Evolutionary conservation across 257 asterid genomes (phyloP).

Genomic region (Solanum paucissectum): DNA sequence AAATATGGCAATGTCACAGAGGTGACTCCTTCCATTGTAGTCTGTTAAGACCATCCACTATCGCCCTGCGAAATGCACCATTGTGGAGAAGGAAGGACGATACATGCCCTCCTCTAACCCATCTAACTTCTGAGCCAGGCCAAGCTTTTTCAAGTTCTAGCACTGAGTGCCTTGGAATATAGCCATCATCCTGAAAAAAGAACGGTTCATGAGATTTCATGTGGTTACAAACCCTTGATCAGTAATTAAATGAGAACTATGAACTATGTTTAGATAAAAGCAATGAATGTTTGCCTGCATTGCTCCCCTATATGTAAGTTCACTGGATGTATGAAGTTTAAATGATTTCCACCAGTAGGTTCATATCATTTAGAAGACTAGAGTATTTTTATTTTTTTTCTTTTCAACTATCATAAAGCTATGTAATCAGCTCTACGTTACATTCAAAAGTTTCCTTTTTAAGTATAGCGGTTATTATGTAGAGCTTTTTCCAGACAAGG

Average conservation of each 20-base stretch:
- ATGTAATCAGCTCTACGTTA: not conserved
- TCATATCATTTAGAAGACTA: not conserved
- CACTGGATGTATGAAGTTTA: not conserved
- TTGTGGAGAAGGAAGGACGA: constrained; percentile 83
- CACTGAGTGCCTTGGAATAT: constrained; percentile 82
- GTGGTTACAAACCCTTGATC: not conserved
- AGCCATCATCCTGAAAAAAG: constrained; percentile 73
- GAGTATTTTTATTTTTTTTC: not conserved
- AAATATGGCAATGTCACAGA: constrained; percentile 17
- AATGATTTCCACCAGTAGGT: not conserved
- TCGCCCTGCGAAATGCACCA: constrained; percentile 73
- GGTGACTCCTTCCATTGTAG: constrained; percentile 64
- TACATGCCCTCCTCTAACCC: constrained; percentile 93
- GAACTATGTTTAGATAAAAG: not conserved
- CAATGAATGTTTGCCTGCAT: not conserved
- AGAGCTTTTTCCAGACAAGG: not conserved
- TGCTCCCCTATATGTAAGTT: not conserved
- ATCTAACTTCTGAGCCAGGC: constrained; percentile 98
- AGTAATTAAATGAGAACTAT: not conserved
- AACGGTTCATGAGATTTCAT: not conserved
- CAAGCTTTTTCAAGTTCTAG: constrained; percentile 90
- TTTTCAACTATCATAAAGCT: not conserved
- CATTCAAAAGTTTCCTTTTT: not conserved
- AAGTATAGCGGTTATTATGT: not conserved
- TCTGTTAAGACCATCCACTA: constrained; percentile 67